Base-by-base conservation (phyloP, 2,329 filamentous ascomycete species). In the Diaporthe vaccinii region DNA sequence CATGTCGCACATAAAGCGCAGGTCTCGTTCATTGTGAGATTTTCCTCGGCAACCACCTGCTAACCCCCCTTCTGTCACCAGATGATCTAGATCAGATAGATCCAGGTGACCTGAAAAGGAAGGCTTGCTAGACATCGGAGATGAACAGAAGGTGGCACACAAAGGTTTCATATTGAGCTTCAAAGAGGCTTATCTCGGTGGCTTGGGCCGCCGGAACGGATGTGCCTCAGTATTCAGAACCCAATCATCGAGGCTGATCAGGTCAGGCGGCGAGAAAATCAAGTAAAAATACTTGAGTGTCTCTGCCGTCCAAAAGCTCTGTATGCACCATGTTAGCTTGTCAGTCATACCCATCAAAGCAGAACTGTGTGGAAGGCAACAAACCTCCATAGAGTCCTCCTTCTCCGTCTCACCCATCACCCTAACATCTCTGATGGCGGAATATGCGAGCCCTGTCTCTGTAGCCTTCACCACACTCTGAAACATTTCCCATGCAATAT, bases 401-500 rank as follows among this genome's bases (percentile, higher is more conserved):
- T 84, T 83, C 58, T 85, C 76, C 0, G 83, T 80, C 68, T 80
- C 78, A 17, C 79, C 82, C 8, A 81, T 80, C 7, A 74, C 76
- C 8, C 76, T 81, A 6, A 91, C 87, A 76, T 91, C 89, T 22
- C 84, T 83, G 59, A 91, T 88, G 5, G 88, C 89, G 0, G 88
- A 87, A 79, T 91, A 86, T 0, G 87, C 90, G 67, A 89, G 86
- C 9, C 85, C 79, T 0, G 90, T 88, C 55, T 83, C 79, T 0
- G 91, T 91, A 12, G 86, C 82, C 28, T 85, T 85, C 34, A 88
- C 83, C 59, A 93, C 87, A 9, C 87, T 83, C 49, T 85, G 79
- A 80, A 91, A 93, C 89, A 93, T 92, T 34, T 85, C 82, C 91
- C 91, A 93, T 6, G 90, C 91, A n/a, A 86, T 84, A 28, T 92